Percentiles rank a stretch among this genome's conserved stretches.
Evolutionary conservation across 2,329 filamentous ascomycete genomes (phyloP).

Genomic region (Keithomyces neogunnii): DNA sequence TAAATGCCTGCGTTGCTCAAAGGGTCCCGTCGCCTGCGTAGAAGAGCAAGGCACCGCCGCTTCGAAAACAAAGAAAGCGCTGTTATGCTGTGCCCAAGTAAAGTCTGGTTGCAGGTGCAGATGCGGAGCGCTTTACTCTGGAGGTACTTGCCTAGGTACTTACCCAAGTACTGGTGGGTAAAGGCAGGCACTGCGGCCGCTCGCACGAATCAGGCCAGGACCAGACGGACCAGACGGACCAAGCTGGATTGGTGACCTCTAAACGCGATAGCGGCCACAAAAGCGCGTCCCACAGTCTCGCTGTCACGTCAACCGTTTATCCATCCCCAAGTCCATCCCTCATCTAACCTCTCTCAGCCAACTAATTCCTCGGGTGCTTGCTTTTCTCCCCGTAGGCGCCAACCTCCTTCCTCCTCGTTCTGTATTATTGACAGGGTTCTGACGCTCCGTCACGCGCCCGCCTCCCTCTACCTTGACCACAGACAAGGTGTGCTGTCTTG

Average conservation of each 20-base stretch:
- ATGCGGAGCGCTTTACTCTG: too few species aligned
- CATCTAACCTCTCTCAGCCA: background rate
- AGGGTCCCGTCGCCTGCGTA: too few species aligned
- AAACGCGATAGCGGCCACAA: constrained; percentile 18
- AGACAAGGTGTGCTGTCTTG: too few species aligned
- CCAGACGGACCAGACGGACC: constrained; percentile 1
- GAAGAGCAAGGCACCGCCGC: too few species aligned
- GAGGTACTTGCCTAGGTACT: too few species aligned
- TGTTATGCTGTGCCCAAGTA: too few species aligned
- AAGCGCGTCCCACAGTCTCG: constrained; percentile 16
- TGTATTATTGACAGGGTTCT: background rate
- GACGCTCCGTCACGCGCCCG: background rate
- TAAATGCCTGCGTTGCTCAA: too few species aligned
- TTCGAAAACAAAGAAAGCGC: too few species aligned
- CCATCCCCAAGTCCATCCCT: background rate
- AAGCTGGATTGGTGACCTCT: constrained; percentile 13
- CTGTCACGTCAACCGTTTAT: background rate
- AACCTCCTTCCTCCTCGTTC: background rate
- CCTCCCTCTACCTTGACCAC: background rate
- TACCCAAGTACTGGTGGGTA: too few species aligned
- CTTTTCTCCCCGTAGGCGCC: background rate
- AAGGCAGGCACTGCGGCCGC: too few species aligned
- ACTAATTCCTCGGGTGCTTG: background rate
- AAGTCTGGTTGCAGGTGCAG: too few species aligned
- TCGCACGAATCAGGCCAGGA: too few species aligned